These are phyloP conservation scores for Thuja plicata DNA, from an alignment of 83 land plant genomes.

Conservation along the genomic window DNA sequence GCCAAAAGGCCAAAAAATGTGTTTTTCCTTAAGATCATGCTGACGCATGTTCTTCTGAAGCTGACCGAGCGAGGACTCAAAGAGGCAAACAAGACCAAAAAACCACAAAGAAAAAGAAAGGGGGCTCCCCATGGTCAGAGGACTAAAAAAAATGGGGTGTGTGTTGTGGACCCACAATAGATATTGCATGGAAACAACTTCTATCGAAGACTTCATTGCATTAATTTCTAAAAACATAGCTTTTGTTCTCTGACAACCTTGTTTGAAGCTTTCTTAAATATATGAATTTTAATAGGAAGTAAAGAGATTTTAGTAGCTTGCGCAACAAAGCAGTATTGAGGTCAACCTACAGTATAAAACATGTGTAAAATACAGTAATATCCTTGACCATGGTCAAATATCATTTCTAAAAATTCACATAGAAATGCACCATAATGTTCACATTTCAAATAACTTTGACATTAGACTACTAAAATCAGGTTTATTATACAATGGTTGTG, in stretches of 20 bases:
- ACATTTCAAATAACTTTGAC: not conserved
- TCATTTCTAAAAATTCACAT: not conserved
- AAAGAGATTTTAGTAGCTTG: not conserved
- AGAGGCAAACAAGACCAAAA: too few species aligned
- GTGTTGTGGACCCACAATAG: too few species aligned
- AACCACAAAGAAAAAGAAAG: too few species aligned
- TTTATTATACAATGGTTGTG: not conserved
- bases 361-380: not conserved
- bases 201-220: not conserved
- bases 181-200: not conserved
- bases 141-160: too few species aligned
- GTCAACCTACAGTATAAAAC: not conserved
- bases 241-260: not conserved
- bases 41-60: too few species aligned
- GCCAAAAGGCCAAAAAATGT: too few species aligned
- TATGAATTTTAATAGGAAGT: not conserved
- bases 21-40: too few species aligned
- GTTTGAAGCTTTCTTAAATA: not conserved
- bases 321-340: too few species aligned
- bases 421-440: not conserved
- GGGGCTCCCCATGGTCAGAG: too few species aligned
- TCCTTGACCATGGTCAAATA: not conserved
- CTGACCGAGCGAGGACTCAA: too few species aligned
- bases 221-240: not conserved
- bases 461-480: too few species aligned